phyloP scores from a whole-genome alignment of 140 eudicot species.

The Flaveria floridana region DNA sequence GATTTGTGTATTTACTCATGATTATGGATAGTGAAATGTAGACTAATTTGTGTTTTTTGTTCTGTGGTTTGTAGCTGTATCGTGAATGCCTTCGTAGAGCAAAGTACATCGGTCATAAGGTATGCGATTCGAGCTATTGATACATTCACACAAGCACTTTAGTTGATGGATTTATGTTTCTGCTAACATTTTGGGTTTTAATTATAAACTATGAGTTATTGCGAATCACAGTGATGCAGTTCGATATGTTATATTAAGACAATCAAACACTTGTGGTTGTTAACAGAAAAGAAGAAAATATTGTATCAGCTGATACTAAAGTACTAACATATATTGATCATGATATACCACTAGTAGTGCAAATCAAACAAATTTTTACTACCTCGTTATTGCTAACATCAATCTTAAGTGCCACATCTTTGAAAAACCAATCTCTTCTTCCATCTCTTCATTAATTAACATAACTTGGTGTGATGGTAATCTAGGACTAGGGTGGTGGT shows the following conservation, averaged over 20 bases:
- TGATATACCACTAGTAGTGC: neutral
- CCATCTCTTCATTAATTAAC: neutral
- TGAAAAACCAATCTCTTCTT: neutral
- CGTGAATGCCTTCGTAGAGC: conserved; percentile 96
- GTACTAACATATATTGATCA: neutral
- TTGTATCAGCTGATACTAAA: neutral
- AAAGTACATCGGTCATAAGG: conserved; percentile 76
- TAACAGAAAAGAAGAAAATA: neutral
- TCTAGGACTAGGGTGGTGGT: neutral
- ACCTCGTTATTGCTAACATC: neutral
- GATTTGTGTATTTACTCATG: neutral
- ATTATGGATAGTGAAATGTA: neutral
- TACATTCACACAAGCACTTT: neutral
- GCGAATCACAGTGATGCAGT: neutral
- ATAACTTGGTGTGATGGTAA: neutral
- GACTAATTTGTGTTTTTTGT: conserved; percentile 16
- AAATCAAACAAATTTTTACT: neutral
- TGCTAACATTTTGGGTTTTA: neutral
- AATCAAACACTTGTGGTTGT: neutral
- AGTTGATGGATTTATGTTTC: conserved; percentile 6
- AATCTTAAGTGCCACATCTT: neutral
- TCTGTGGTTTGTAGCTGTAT: conserved; percentile 55
- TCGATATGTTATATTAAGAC: neutral
- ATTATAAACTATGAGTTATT: neutral
- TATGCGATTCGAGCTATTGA: conserved; percentile 21